phyloP scores from a whole-genome alignment of 176 grass and related monocot genomes.

The Musa itinerans region DNA sequence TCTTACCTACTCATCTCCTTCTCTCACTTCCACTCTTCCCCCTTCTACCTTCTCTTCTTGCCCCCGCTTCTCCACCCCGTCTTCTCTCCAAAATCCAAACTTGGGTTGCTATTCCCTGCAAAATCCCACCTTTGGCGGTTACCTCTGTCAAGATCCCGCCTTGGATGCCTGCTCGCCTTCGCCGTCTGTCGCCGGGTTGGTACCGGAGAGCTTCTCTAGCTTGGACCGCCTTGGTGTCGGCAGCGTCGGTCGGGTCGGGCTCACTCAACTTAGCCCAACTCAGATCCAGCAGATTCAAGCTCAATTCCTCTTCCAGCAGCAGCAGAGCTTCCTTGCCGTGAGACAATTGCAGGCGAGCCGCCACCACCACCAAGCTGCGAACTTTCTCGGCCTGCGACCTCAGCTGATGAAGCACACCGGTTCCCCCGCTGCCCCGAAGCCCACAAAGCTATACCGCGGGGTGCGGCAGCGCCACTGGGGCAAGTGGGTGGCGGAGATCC shows the following conservation, averaged over 20 bases:
- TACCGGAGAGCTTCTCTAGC: not conserved
- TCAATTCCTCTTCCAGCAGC: constrained; percentile 71
- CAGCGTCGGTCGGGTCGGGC: constrained; percentile 20
- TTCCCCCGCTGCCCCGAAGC: constrained; percentile 32
- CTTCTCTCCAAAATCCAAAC: constrained; percentile 10
- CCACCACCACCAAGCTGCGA: constrained; percentile 7
- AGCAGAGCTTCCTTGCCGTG: constrained; percentile 28
- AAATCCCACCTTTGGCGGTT: constrained; percentile 36
- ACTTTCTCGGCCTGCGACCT: constrained; percentile 57
- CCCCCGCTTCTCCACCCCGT: not conserved
- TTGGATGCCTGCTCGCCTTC: constrained; percentile 13
- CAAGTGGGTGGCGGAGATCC: constrained; percentile 75
- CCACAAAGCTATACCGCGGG: constrained; percentile 85
- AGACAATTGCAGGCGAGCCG: constrained; percentile 10
- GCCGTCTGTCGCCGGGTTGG: constrained; percentile 6
- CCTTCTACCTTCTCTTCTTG: not conserved
- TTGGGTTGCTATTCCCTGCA: constrained; percentile 20
- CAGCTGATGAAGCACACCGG: constrained; percentile 79
- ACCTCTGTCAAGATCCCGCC: constrained; percentile 28
- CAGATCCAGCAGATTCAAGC: constrained; percentile 96
- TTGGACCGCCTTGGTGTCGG: not conserved
- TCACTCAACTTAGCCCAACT: constrained; percentile 55
- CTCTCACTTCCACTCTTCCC: constrained; percentile 17
- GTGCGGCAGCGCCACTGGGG: constrained; percentile 99
- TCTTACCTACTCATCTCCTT: constrained; percentile 16